phyloP scores from a whole-genome alignment of 2,329 filamentous ascomycete species.

The Albifimbria verrucaria region DNA sequence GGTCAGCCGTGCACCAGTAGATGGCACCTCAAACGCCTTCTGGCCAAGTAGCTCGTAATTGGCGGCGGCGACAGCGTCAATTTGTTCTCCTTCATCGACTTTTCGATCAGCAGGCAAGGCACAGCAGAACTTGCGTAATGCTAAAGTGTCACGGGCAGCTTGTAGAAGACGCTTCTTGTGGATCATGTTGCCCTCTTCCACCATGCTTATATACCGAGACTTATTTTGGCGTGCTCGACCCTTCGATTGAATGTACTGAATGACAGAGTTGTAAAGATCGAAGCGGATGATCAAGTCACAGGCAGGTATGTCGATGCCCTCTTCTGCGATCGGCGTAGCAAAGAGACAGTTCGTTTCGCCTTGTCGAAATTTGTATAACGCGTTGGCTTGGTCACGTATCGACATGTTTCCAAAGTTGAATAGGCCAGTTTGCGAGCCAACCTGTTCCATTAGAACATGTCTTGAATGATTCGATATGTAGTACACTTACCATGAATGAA shows the following conservation, averaged over 20 bases:
- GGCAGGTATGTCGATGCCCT: constrained; percentile 65
- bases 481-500: constrained; percentile 55
- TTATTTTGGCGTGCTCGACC: constrained; percentile 76
- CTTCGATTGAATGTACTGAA: constrained; percentile 91
- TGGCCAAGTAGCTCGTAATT: constrained; percentile 27
- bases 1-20: constrained; percentile 74
- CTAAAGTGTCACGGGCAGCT: constrained; percentile 55
- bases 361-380: constrained; percentile 61
- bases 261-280: constrained; percentile 84
- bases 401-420: constrained; percentile 60
- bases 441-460: constrained; percentile 13
- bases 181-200: constrained; percentile 64
- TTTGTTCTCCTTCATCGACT: constrained; percentile 19
- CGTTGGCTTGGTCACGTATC: constrained; percentile 70
- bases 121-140: constrained; percentile 74
- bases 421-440: constrained; percentile 24
- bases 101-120: constrained; percentile 71
- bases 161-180: constrained; percentile 58
- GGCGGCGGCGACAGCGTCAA: constrained; percentile 11
- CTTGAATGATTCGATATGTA: neutral
- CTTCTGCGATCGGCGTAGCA: constrained; percentile 64
- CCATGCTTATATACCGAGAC: constrained; percentile 82
- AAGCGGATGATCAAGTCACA: constrained; percentile 72
- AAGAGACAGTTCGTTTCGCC: constrained; percentile 62
- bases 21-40: constrained; percentile 56